phyloP scores from a whole-genome alignment of 2,329 filamentous ascomycete genomes.

The Fusarium sp. region DNA sequence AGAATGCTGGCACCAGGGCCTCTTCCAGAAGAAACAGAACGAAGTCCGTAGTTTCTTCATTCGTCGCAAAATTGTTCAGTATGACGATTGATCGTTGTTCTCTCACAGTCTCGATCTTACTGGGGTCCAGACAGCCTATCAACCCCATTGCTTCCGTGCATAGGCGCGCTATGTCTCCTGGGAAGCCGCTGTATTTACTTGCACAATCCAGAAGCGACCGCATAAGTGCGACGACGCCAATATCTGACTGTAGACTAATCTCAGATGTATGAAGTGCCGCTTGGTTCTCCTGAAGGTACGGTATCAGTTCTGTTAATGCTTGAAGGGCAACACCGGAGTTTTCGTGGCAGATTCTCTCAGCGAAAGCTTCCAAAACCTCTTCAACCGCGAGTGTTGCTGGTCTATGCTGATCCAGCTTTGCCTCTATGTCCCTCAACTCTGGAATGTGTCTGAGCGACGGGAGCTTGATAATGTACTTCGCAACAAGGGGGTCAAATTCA shows the following conservation, averaged over 20 bases:
- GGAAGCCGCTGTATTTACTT: conserved; percentile 77
- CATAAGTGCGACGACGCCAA: conserved; percentile 74
- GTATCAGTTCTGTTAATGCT: conserved; percentile 79
- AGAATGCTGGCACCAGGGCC: conserved; percentile 88
- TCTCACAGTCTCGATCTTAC: conserved; percentile 81
- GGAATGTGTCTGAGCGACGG: conserved; percentile 80
- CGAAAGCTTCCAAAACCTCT: conserved; percentile 75
- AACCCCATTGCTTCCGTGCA: conserved; percentile 87
- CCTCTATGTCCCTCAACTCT: conserved; percentile 73
- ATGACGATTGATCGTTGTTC: conserved; percentile 87
- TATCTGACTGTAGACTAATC: conserved; percentile 84
- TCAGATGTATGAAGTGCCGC: conserved; percentile 81
- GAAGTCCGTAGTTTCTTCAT: conserved; percentile 85
- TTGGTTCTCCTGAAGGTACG: conserved; percentile 78
- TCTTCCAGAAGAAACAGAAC: conserved; percentile 85
- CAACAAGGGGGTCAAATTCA: conserved; percentile 68
- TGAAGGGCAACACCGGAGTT: conserved; percentile 86
- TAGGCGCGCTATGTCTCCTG: conserved; percentile 73
- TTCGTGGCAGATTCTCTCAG: conserved; percentile 80
- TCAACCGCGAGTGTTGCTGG: conserved; percentile 52
- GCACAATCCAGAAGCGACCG: conserved; percentile 86
- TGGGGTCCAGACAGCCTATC: conserved; percentile 91
- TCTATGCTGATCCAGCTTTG: conserved; percentile 72
- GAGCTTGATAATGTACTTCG: conserved; percentile 75
- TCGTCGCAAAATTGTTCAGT: conserved; percentile 82